phyloP scores from a whole-genome alignment of 345 rosid genomes.

The Punica granatum region DNA sequence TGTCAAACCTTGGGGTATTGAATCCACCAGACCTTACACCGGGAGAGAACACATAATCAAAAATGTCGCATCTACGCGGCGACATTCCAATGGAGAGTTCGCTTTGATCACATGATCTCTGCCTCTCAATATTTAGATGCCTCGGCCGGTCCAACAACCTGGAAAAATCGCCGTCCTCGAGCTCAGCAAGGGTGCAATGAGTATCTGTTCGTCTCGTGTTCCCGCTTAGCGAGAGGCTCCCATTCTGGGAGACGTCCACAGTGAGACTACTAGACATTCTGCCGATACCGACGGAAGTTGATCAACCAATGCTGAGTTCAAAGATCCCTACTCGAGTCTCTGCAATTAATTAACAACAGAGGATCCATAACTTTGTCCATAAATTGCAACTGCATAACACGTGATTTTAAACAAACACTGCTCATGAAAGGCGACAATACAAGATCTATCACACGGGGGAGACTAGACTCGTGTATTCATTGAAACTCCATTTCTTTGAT shows the following conservation, averaged over 20 bases:
- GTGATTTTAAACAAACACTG: no score
- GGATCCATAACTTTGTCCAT: background rate
- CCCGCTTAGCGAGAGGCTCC: constrained; percentile 29
- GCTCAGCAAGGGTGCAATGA: constrained; percentile 22
- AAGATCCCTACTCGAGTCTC: background rate
- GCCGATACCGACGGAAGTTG: background rate
- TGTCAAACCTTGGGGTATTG: constrained; percentile 47
- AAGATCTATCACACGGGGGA: no score
- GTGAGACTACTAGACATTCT: background rate
- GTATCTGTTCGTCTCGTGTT: constrained; percentile 20
- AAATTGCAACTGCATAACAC: background rate
- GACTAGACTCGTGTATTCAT: no score
- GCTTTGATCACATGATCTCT: constrained; percentile 59
- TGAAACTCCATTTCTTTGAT: no score
- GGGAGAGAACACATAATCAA: constrained; percentile 43
- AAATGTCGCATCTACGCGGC: constrained; percentile 36
- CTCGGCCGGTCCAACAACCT: constrained; percentile 66
- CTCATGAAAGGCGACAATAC: no score
- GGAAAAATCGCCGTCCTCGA: constrained; percentile 55
- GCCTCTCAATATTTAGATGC: constrained; percentile 64
- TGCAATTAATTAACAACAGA: background rate
- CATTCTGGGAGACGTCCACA: constrained; percentile 17
- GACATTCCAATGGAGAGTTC: constrained; percentile 43
- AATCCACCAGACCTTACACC: constrained; percentile 57
- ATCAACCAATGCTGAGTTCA: background rate